These are phyloP conservation scores for Chlamydomonas schloesseri DNA, from an alignment of 139 green algal genomes.

Conservation along the genomic window DNA sequence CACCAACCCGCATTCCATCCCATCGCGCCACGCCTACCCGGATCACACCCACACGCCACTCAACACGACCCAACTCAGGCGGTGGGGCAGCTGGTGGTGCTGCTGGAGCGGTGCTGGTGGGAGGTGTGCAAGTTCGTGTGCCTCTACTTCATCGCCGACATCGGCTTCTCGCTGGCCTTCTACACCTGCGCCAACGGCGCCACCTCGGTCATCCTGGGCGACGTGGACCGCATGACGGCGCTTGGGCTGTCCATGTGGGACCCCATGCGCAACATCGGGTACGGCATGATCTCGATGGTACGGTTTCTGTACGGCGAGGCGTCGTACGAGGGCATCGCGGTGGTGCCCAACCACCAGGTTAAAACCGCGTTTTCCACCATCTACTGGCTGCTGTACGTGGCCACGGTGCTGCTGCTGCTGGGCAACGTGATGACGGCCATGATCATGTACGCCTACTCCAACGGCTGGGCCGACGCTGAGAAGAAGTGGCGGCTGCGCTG, in stretches of 20 bases:
- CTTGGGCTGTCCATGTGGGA: neutral
- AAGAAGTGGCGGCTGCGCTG: conserved; percentile 57
- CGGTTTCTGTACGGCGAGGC: conserved; percentile 63
- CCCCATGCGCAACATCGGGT: conserved; percentile 34
- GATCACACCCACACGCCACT: too few relatives aligned
- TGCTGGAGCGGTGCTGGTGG: conserved; percentile 60
- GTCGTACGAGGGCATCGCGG: conserved; percentile 56
- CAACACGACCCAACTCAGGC: too few relatives aligned
- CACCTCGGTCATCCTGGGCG: conserved; percentile 5
- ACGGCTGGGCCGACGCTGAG: conserved; percentile 3
- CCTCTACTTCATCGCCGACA: conserved; percentile 61
- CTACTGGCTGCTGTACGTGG: conserved; percentile 68
- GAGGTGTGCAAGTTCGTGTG: conserved; percentile 61
- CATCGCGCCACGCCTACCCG: too few relatives aligned
- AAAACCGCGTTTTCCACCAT: conserved; percentile 59
- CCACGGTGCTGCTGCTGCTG: conserved; percentile 58
- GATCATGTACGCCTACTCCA: conserved; percentile 31
- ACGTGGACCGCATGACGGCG: neutral
- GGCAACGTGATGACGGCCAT: conserved; percentile 62
- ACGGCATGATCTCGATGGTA: conserved; percentile 42
- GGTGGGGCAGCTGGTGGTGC: conserved; percentile 53
- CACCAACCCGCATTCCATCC: too few relatives aligned
- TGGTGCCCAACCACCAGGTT: conserved; percentile 14
- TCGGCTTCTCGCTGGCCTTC: conserved; percentile 73
- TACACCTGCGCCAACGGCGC: conserved; percentile 56